phyloP scores from a whole-genome alignment of 2,329 filamentous ascomycete species.

The Microdochium paspali region DNA sequence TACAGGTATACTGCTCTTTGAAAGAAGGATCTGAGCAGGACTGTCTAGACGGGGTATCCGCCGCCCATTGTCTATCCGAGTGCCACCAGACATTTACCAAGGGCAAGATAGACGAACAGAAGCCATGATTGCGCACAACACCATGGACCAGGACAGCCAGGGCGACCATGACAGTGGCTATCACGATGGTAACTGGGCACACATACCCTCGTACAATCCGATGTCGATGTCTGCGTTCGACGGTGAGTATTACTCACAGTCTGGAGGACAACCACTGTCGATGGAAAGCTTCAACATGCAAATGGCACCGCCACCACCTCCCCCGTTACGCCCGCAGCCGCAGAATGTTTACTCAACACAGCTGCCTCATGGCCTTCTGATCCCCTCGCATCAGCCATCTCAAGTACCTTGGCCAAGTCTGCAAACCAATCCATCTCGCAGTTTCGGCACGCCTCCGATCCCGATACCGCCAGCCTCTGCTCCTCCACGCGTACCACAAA shows the following conservation, averaged over 20 bases:
- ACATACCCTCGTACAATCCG: slow-evolving; percentile 54
- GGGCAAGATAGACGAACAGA: no score
- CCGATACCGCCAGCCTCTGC: slow-evolving; percentile 48
- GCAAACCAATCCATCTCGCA: slow-evolving; percentile 58
- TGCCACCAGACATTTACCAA: no score
- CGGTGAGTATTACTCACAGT: slow-evolving; percentile 50
- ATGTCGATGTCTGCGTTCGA: slow-evolving; percentile 63
- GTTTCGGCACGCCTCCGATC: slow-evolving; percentile 49
- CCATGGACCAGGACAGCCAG: slow-evolving; percentile 36
- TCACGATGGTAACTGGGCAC: slow-evolving; percentile 42
- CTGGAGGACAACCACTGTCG: slow-evolving; percentile 35
- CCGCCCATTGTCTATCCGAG: no score
- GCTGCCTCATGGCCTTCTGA: slow-evolving; percentile 58
- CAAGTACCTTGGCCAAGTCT: slow-evolving; percentile 63
- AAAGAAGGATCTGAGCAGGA: no score
- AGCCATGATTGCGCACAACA: slow-evolving; percentile 15
- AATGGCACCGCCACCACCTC: slow-evolving; percentile 51
- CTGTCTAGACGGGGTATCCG: no score
- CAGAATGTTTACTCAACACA: slow-evolving; percentile 27
- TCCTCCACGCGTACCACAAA: slow-evolving; percentile 39
- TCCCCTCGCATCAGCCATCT: slow-evolving; percentile 48
- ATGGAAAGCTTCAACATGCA: slow-evolving; percentile 36
- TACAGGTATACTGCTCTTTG: no score
- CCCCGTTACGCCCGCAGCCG: slow-evolving; percentile 30
- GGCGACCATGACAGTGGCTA: slow-evolving; percentile 31